Percentiles rank a stretch among this genome's conserved stretches.
Evolutionary conservation across 345 rosid genomes (phyloP).

Genomic region (Lumnitzera littorea): DNA sequence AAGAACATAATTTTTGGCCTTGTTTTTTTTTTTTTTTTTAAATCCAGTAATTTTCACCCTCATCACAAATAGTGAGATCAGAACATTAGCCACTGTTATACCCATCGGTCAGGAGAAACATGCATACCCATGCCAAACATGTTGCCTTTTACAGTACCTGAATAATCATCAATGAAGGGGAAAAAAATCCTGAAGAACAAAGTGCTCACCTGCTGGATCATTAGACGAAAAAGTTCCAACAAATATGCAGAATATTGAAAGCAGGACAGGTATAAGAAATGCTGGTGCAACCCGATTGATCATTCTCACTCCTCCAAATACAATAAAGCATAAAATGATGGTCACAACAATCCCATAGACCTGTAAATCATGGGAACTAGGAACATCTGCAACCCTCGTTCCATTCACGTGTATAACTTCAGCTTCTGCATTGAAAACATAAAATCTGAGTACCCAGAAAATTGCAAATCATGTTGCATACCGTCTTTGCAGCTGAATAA

Average conservation of each 20-base stretch:
- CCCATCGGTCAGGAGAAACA: too few species aligned
- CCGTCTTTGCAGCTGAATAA: background rate
- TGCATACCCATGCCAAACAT: too few species aligned
- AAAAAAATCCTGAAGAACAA: background rate
- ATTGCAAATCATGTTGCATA: too few species aligned
- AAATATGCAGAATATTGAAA: slow-evolving; percentile 89
- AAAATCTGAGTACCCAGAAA: background rate
- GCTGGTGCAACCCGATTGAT: slow-evolving; percentile 99
- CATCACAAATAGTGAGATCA: too few species aligned
- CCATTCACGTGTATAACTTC: slow-evolving; percentile 59
- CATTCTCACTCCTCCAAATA: slow-evolving; percentile 98
- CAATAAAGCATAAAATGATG: slow-evolving; percentile 81
- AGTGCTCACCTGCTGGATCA: slow-evolving; percentile 60
- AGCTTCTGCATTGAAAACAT: slow-evolving; percentile 50
- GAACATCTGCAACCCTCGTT: slow-evolving; percentile 47
- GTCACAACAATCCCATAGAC: slow-evolving; percentile 93
- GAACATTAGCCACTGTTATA: too few species aligned
- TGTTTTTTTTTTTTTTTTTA: too few species aligned
- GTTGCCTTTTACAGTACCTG: too few species aligned
- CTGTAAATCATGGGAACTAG: slow-evolving; percentile 90
- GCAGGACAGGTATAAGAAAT: slow-evolving; percentile 83
- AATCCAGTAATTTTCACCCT: too few species aligned
- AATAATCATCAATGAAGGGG: background rate
- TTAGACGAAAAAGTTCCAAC: slow-evolving; percentile 64
- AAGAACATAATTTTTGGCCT: too few species aligned